Conservation (phyloP, 2,329 filamentous ascomycete genomes). For the Rhinocladiella similis region DNA sequence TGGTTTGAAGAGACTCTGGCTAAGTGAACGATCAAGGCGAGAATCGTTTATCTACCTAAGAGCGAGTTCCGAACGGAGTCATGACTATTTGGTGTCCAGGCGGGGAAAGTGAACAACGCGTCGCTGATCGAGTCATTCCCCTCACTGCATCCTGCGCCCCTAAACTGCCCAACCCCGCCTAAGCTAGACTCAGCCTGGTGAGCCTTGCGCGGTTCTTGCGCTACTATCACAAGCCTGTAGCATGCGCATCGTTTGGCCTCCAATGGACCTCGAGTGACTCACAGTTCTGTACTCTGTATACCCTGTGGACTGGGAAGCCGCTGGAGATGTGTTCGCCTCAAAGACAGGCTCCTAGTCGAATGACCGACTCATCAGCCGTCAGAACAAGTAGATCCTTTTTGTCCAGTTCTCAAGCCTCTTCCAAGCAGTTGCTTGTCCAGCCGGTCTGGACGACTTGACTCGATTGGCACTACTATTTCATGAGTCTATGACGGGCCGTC, state of each 20-base stretch:
- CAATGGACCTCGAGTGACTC: background rate
- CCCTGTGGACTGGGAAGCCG: too few relatives aligned
- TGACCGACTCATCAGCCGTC: conserved; percentile 5
- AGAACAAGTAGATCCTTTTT: too few relatives aligned
- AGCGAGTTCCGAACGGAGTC: too few relatives aligned
- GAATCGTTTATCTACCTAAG: background rate
- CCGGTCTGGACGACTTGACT: background rate
- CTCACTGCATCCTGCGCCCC: background rate
- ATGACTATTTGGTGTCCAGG: background rate
- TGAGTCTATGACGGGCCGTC: too few relatives aligned
- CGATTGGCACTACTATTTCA: background rate
- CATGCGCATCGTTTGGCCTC: background rate
- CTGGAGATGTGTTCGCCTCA: too few relatives aligned
- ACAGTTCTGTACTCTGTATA: background rate
- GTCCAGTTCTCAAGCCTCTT: too few relatives aligned
- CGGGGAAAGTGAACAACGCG: background rate
- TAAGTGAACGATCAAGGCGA: background rate
- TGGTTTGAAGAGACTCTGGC: background rate
- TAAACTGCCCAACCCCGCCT: background rate
- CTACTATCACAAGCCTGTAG: background rate
- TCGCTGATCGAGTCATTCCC: background rate
- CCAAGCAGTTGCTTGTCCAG: background rate
- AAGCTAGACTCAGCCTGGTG: background rate
- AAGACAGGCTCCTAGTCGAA: background rate
- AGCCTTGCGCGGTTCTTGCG: background rate